Percentiles rank a stretch among this genome's conserved stretches.
Conservation (phyloP, 306 rosid genomes). For the Prunus mume region DNA sequence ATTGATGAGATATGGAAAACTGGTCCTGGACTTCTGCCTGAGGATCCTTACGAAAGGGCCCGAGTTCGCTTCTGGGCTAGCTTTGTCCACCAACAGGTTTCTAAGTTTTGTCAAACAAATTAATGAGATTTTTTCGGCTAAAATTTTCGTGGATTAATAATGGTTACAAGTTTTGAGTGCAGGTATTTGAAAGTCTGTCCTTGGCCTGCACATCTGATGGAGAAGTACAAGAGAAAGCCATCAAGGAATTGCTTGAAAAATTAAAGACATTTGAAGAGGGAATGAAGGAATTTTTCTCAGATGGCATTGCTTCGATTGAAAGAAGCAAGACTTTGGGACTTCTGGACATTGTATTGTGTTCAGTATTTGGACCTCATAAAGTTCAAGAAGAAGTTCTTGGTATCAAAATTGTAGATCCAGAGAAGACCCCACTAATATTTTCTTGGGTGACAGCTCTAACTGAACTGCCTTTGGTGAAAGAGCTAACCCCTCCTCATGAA, state of each 20-base stretch:
- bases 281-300: conserved; percentile 5
- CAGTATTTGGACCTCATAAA: neutral
- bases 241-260: conserved; percentile 12
- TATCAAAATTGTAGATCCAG: conserved; percentile 3
- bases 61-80: conserved; percentile 25
- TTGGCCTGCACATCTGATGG: neutral
- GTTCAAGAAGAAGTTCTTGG: conserved; percentile 25
- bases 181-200: neutral
- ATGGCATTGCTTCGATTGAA: neutral
- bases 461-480: conserved; percentile 19
- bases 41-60: conserved; percentile 10
- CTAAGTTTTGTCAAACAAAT: neutral
- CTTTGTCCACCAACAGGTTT: conserved; percentile 12
- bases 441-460: neutral
- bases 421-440: conserved; percentile 1
- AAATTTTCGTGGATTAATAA: too few species aligned
- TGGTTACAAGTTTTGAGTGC: neutral
- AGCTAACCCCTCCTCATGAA: conserved; percentile 13
- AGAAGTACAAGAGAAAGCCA: conserved; percentile 14
- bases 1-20: conserved; percentile 28
- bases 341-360: conserved; percentile 10
- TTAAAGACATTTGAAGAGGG: conserved; percentile 11
- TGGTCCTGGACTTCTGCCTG: conserved; percentile 17
- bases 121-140: too few species aligned
- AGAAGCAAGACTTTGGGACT: conserved; percentile 1